These are phyloP conservation scores for Myriosclerotinia duriaeana DNA, from an alignment of 2,329 filamentous ascomycete genomes.

Conservation along the genomic window DNA sequence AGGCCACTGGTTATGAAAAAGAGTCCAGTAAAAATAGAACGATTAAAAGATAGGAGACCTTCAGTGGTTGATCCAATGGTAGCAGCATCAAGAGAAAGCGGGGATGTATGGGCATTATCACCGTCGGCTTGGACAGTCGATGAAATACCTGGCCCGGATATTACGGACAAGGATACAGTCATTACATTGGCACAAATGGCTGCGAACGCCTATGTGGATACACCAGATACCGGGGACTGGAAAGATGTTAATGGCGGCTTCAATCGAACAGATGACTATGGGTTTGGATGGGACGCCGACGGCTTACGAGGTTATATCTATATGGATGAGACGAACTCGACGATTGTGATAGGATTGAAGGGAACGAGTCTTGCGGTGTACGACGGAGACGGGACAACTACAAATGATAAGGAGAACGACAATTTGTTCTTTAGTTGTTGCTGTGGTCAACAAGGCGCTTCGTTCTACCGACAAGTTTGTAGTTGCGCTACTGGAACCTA, in stretches of 20 bases:
- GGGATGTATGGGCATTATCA: conserved; percentile 65
- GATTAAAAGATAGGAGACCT: conserved; percentile 75
- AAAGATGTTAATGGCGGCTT: conserved; percentile 74
- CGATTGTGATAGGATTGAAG: conserved; percentile 88
- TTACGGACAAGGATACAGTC: conserved; percentile 82
- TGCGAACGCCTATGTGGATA: conserved; percentile 81
- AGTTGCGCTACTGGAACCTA: conserved; percentile 87
- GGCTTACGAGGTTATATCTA: conserved; percentile 91
- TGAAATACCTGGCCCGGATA: conserved; percentile 72
- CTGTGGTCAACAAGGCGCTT: conserved; percentile 89
- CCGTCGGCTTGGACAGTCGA: conserved; percentile 79
- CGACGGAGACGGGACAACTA: conserved; percentile 94
- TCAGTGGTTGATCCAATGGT: conserved; percentile 77
- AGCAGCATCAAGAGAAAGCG: conserved; percentile 66
- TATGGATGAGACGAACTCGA: conserved; percentile 79
- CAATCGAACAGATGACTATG: conserved; percentile 78
- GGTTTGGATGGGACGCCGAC: conserved; percentile 91
- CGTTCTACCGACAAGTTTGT: conserved; percentile 88
- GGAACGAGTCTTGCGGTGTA: conserved; percentile 89
- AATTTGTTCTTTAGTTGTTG: conserved; percentile 98
- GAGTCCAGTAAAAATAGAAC: conserved; percentile 67
- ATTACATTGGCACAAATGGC: conserved; percentile 85
- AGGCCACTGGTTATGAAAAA: conserved; percentile 62
- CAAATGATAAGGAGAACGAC: conserved; percentile 96
- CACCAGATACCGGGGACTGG: conserved; percentile 74